A percentile compares a stretch with the other conserved stretches of the same genome.
Conservation (phyloP, 192 early-diverging fungal genomes). For the Oehlia diaphana region DNA sequence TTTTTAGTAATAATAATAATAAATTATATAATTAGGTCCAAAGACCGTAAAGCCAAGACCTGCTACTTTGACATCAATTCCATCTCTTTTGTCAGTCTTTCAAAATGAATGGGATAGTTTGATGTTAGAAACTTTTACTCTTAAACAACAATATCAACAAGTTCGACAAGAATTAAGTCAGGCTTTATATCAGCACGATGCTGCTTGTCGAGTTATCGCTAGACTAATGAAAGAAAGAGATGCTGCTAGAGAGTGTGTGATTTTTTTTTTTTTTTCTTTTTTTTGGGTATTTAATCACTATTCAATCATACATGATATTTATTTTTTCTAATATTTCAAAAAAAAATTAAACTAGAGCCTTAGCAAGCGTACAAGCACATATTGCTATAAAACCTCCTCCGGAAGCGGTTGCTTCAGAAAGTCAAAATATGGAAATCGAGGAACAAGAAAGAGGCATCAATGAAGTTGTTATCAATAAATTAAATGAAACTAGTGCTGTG, state of each 20-base stretch:
- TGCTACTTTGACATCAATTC: slow-evolving; percentile 89
- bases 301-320: neutral
- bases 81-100: slow-evolving; percentile 79
- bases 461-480: slow-evolving; percentile 48
- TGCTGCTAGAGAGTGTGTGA: slow-evolving; percentile 68
- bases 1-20: neutral
- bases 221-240: slow-evolving; percentile 89
- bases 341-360: slow-evolving; percentile 40
- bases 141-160: slow-evolving; percentile 90
- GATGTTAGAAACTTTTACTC: slow-evolving; percentile 90
- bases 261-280: neutral
- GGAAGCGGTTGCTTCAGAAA: slow-evolving; percentile 30
- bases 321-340: slow-evolving; percentile 5
- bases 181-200: slow-evolving; percentile 96
- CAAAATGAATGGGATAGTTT: slow-evolving; percentile 98
- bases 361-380: slow-evolving; percentile 62
- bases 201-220: slow-evolving; percentile 92
- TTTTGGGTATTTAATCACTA: neutral
- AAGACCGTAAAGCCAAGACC: slow-evolving; percentile 81
- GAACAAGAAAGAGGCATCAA: slow-evolving; percentile 38
- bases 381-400: slow-evolving; percentile 48
- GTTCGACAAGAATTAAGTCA: slow-evolving; percentile 90
- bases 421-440: slow-evolving; percentile 56
- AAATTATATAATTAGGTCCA: slow-evolving; percentile 39
- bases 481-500: slow-evolving; percentile 52